These are phyloP conservation scores for Przewalskia tangutica DNA, from an alignment of 257 asterid genomes.

Conservation along the genomic window DNA sequence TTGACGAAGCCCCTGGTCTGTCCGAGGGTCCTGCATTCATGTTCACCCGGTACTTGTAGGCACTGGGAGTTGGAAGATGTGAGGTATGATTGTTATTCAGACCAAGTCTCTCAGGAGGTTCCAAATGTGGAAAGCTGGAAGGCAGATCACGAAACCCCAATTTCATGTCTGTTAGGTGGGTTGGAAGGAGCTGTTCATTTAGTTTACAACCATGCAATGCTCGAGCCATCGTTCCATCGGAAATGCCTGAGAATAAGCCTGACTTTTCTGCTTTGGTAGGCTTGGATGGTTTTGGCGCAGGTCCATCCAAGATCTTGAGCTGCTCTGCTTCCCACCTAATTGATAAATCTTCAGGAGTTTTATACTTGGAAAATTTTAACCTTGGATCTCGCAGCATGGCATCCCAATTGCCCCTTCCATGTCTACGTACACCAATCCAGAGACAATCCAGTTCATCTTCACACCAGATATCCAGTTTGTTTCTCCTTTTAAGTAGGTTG, in stretches of 20 bases:
- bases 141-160: slow-evolving; percentile 62
- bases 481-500: slow-evolving; percentile 35
- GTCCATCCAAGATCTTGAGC: slow-evolving; percentile 60
- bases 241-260: slow-evolving; percentile 41
- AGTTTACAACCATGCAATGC: slow-evolving; percentile 50
- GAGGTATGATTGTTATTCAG: slow-evolving; percentile 14
- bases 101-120: slow-evolving; percentile 30
- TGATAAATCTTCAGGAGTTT: slow-evolving; percentile 60
- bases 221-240: slow-evolving; percentile 74
- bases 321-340: slow-evolving; percentile 92
- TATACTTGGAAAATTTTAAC: slow-evolving; percentile 69
- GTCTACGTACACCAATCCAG: slow-evolving; percentile 94
- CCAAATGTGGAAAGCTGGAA: slow-evolving; percentile 30
- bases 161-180: slow-evolving; percentile 76
- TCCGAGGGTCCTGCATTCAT: slow-evolving; percentile 35
- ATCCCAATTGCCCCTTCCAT: slow-evolving; percentile 91
- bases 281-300: slow-evolving; percentile 26
- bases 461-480: slow-evolving; percentile 65
- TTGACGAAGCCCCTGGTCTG: slow-evolving; percentile 31
- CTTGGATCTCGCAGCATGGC: slow-evolving; percentile 74
- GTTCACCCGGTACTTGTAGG: slow-evolving; percentile 33
- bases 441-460: slow-evolving; percentile 95
- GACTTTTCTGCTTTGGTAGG: slow-evolving; percentile 38
- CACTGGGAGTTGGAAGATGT: slow-evolving; percentile 35
- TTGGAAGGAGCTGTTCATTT: slow-evolving; percentile 41